phyloP scores from a whole-genome alignment of 1,284 basidiomycete genomes.

The Microbotryum intermedium region DNA sequence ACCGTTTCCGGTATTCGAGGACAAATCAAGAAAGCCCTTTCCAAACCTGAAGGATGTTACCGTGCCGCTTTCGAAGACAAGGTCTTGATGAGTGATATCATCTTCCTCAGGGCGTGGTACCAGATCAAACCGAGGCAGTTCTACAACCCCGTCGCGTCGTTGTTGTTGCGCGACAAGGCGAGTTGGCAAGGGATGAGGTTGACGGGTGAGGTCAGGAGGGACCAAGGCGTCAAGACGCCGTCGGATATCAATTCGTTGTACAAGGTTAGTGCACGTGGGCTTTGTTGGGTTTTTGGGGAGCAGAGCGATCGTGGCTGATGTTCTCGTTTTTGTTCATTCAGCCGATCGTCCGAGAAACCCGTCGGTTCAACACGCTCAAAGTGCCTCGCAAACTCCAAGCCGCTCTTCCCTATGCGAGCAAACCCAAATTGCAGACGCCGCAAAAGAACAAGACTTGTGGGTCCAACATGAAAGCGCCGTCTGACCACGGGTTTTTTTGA shows the following conservation, averaged over 20 bases:
- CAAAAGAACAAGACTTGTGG: slow-evolving; percentile 57
- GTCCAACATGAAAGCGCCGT: slow-evolving; percentile 12
- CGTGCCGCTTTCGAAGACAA: slow-evolving; percentile 98
- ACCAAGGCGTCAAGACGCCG: slow-evolving; percentile 76
- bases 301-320: background rate
- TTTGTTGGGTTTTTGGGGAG: background rate
- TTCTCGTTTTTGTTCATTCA: slow-evolving; percentile 20
- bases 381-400: slow-evolving; percentile 84
- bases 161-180: slow-evolving; percentile 68
- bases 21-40: slow-evolving; percentile 89
- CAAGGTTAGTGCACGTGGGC: slow-evolving; percentile 46
- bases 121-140: slow-evolving; percentile 88
- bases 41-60: slow-evolving; percentile 90
- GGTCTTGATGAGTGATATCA: slow-evolving; percentile 87
- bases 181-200: slow-evolving; percentile 89
- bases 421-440: slow-evolving; percentile 73
- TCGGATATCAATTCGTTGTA: slow-evolving; percentile 77
- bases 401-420: slow-evolving; percentile 80
- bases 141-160: slow-evolving; percentile 92
- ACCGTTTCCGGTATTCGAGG: slow-evolving; percentile 95
- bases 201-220: slow-evolving; percentile 81
- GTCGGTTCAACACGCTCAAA: slow-evolving; percentile 85
- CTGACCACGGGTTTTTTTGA: background rate
- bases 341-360: slow-evolving; percentile 63
- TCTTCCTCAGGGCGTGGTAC: slow-evolving; percentile 96